These are phyloP conservation scores for Lactarius hatsudake DNA, from an alignment of 768 basidiomycete species.

Conservation along the genomic window DNA sequence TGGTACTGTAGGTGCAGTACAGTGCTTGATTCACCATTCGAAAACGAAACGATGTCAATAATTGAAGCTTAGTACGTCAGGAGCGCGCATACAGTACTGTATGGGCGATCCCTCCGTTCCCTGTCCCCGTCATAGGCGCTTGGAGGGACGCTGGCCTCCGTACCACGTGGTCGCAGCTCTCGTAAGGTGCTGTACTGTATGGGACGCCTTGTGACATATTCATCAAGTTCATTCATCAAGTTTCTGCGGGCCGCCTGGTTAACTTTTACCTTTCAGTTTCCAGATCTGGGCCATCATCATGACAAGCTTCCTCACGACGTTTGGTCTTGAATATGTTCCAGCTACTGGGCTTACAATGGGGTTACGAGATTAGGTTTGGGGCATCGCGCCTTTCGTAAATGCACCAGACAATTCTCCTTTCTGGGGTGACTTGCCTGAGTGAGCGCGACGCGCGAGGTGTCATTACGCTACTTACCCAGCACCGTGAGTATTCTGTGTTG, in stretches of 20 bases:
- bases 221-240: background rate
- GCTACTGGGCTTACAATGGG: background rate
- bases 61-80: background rate
- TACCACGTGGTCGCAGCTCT: background rate
- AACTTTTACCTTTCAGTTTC: background rate
- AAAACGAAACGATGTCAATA: background rate
- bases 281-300: background rate
- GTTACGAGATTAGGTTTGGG: background rate
- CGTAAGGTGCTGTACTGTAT: background rate
- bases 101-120: background rate
- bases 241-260: background rate
- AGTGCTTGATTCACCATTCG: background rate
- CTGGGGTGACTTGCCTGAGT: background rate
- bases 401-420: too few species aligned
- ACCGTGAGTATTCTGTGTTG: background rate
- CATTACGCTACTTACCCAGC: background rate
- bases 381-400: background rate
- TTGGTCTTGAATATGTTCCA: background rate
- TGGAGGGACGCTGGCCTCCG: background rate
- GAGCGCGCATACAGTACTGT: background rate
- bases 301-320: background rate
- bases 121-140: background rate
- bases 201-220: background rate
- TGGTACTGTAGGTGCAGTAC: background rate
- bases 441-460: background rate